Percentiles rank a stretch among this genome's conserved stretches.
These are phyloP conservation scores for Enterocytospora artemiae DNA, from an alignment of 371 early-diverging fungal species.

Conservation along the genomic window DNA sequence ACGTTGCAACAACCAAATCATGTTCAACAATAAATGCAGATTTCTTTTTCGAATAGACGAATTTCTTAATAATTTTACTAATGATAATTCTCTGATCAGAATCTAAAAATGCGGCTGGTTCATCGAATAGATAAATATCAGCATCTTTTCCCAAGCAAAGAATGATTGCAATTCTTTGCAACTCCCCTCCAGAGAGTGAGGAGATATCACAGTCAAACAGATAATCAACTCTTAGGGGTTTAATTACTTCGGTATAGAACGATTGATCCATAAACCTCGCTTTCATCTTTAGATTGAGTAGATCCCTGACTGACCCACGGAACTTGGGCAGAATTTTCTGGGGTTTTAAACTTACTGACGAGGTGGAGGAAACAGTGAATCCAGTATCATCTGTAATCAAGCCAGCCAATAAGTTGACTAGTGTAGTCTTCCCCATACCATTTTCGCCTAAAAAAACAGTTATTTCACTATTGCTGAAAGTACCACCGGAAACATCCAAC, in stretches of 20 bases:
- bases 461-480: slow-evolving; percentile 90
- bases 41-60: slow-evolving; percentile 87
- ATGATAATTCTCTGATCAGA: slow-evolving; percentile 98
- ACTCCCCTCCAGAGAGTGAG: slow-evolving; percentile 93
- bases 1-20: slow-evolving; percentile 99
- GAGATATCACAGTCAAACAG: slow-evolving; percentile 77
- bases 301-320: slow-evolving; percentile 75
- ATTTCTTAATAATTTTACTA: slow-evolving; percentile 93
- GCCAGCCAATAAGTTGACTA: slow-evolving; percentile 88
- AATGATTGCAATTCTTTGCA: slow-evolving; percentile 94
- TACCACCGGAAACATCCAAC: slow-evolving; percentile 69
- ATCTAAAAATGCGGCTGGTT: slow-evolving; percentile 97
- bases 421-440: slow-evolving; percentile 97
- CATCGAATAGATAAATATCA: slow-evolving; percentile 95
- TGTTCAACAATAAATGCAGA: slow-evolving; percentile 98
- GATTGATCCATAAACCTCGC: slow-evolving; percentile 77
- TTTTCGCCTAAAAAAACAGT: slow-evolving; percentile 98
- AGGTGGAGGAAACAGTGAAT: slow-evolving; percentile 58
- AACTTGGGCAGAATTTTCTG: slow-evolving; percentile 96
- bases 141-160: slow-evolving; percentile 85
- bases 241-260: slow-evolving; percentile 90
- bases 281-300: slow-evolving; percentile 82
- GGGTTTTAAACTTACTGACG: slow-evolving; percentile 78
- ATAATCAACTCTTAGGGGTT: slow-evolving; percentile 80
- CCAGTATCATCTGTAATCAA: slow-evolving; percentile 63